Base-by-base conservation (phyloP, 345 rosid genomes). In the Leavenworthia alabamica region DNA sequence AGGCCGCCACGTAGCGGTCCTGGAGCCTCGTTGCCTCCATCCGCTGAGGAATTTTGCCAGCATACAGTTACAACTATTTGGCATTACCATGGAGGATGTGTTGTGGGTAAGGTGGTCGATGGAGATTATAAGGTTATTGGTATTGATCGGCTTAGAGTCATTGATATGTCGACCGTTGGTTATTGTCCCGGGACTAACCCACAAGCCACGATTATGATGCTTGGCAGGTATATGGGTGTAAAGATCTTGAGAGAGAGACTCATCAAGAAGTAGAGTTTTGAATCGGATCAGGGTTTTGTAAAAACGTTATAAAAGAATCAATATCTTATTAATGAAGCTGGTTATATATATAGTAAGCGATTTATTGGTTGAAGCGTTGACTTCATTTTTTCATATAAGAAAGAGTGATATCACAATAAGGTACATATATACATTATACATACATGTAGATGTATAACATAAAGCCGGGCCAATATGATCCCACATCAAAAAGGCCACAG, bases 151-250 rank as follows among this genome's bases (percentile, higher is more conserved):
- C 63, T 89, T 20, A 76, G 94, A 63, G 85, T 92, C 46, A 74
- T 89, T 53, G 95, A 92, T 53, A 89, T 93, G 13, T 92, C 98
- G 13, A 92, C 95, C 2, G 81, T 89, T 67, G 67, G 77, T 54
- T 56, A 60, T 50, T 82, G 89, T 11, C 96, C 98, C 3, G 95
- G 96, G 43, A 92, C 98, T 27, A 92, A 89, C 60, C 98, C 96
- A 65, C 96, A 88, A 60, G 98, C 98, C 67, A 92, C 98, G 12
- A 83, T 88, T 63, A 88, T 92, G 98, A 92, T 92, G 96, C 93
- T 92, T 37, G 96, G 98, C 75, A 89, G 98, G 80, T 89, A 92
- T 63, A 83, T 86, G 92, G 96, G 93, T 56, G 71, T 83, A 67
- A 83, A 84, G 84, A 89, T 89, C 70, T 72, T 82, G 81, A 75